phyloP scores from a whole-genome alignment of 2,329 filamentous ascomycete genomes.

The Alternaria atra region DNA sequence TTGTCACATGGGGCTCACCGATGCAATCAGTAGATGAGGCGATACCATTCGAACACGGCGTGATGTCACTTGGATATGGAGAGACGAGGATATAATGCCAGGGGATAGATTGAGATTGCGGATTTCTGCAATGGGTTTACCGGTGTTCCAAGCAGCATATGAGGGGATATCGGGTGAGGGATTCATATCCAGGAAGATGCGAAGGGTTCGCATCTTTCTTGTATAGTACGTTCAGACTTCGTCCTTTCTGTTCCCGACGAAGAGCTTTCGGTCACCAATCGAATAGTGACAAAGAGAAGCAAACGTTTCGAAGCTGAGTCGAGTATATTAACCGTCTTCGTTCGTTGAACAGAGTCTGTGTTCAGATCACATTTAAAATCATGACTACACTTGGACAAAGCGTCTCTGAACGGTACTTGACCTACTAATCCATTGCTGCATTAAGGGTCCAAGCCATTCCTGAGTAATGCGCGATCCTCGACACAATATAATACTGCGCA shows the following conservation, averaged over 20 bases:
- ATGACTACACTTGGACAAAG: not conserved
- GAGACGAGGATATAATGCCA: conserved; percentile 10
- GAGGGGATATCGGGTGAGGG: not conserved
- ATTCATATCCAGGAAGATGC: not conserved
- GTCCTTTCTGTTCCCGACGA: not conserved
- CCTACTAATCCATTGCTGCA: not conserved
- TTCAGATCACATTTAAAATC: not conserved
- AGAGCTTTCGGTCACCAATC: not conserved
- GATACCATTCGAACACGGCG: conserved; percentile 42
- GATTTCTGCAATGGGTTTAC: not conserved
- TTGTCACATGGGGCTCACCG: conserved; percentile 46
- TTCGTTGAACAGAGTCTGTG: not conserved
- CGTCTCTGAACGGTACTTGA: not conserved
- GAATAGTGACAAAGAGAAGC: not conserved
- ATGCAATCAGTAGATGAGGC: conserved; percentile 49
- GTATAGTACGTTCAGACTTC: not conserved
- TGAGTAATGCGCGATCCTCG: no score
- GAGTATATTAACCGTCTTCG: not conserved
- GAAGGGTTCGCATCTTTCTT: not conserved
- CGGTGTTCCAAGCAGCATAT: not conserved
- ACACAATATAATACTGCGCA: no score
- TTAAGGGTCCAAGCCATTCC: no score
- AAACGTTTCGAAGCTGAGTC: not conserved
- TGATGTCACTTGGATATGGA: conserved; percentile 40
- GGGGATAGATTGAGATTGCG: no score